Base-by-base conservation (phyloP, 2,329 filamentous ascomycete species). In the Alternaria panax region DNA sequence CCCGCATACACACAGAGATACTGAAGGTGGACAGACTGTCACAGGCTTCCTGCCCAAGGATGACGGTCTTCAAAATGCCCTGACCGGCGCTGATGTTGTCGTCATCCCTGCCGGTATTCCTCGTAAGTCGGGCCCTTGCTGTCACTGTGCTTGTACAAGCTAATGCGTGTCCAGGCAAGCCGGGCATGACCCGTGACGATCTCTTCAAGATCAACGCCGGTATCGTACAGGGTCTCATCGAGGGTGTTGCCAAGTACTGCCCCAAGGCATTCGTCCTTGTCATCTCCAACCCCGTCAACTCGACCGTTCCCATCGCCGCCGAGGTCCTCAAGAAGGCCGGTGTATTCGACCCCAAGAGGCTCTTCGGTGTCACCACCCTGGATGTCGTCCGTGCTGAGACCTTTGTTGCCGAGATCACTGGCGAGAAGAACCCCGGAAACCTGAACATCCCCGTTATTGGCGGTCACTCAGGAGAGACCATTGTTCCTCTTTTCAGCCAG, bases 261-360 rank as follows among this genome's bases (percentile, higher is more conserved):
- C 95, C 95, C 78, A 96, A 97, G 80, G 95, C 95, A 56, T 97
- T 90, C 83, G 88, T 97, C 79, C 89, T 98, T 68, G 89, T 99
- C 84, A 99, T 99, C 82, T 98, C 94, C 76, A 99, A 99, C 88
- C 95, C 95, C 60, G 95, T 99, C 82, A 99, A 99, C 90, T 97
- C 93, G 53, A 99, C 95, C 58, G 95, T 99, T 59, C 95, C 95
- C 66, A 97, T 99, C 77, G 92, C 95, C 66, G 95, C 93, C 71
- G 95, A 99, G 86, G 92, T 97, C 63, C 90, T 99, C 80, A 98
- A 97, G 88, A 85, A 87, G 72, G 93, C 93, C 80, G 89, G 89
- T 72, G 92, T 96, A 76, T 99, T 98, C 83, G 91, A 99, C 85
- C 85, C 95, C 70, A 91, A 95, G 87, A 93, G 91, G 80, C 90